A percentile compares a stretch with the other conserved stretches of the same genome.
Evolutionary conservation across 768 basidiomycete genomes (phyloP).

Genomic region (Auriculariales sp.): DNA sequence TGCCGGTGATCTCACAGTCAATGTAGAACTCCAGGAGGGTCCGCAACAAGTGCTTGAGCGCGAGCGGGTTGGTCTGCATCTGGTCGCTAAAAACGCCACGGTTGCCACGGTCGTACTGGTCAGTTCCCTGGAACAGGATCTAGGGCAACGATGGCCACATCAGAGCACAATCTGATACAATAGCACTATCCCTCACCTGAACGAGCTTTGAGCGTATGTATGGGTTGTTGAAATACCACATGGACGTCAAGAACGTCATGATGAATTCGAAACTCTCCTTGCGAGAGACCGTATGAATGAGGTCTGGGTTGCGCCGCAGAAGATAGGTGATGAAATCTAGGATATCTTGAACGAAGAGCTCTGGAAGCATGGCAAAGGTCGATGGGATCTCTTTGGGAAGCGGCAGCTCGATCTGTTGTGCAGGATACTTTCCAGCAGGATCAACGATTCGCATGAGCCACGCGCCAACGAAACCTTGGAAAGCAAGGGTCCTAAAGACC

Average conservation of each 20-base stretch:
- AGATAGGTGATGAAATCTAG: slow-evolving; percentile 33
- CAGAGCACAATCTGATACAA: neutral
- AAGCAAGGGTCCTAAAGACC: slow-evolving; percentile 60
- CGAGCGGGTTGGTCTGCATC: slow-evolving; percentile 74
- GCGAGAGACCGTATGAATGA: slow-evolving; percentile 73
- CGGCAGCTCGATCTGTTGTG: slow-evolving; percentile 55
- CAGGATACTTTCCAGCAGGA: slow-evolving; percentile 64
- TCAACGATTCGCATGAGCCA: slow-evolving; percentile 91
- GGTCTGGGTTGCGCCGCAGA: slow-evolving; percentile 40
- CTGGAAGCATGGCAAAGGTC: slow-evolving; percentile 77
- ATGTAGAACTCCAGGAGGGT: slow-evolving; percentile 91
- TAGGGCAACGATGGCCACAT: slow-evolving; percentile 15
- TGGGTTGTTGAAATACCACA: slow-evolving; percentile 98
- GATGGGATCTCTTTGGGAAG: slow-evolving; percentile 75
- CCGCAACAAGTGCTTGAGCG: slow-evolving; percentile 78
- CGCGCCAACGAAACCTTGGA: slow-evolving; percentile 80
- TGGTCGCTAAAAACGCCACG: slow-evolving; percentile 65
- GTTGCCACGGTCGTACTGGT: slow-evolving; percentile 45
- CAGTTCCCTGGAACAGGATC: slow-evolving; percentile 62
- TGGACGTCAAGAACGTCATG: slow-evolving; percentile 82
- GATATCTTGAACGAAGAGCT: slow-evolving; percentile 88
- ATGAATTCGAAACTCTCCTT: slow-evolving; percentile 76
- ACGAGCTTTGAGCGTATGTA: slow-evolving; percentile 95
- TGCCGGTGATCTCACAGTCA: slow-evolving; percentile 95
- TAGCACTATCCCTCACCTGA: slow-evolving; percentile 42